Percentiles rank a stretch among this genome's conserved stretches.
Evolutionary conservation across 257 asterid species (phyloP).

Genomic region (Solanum sitiens): DNA sequence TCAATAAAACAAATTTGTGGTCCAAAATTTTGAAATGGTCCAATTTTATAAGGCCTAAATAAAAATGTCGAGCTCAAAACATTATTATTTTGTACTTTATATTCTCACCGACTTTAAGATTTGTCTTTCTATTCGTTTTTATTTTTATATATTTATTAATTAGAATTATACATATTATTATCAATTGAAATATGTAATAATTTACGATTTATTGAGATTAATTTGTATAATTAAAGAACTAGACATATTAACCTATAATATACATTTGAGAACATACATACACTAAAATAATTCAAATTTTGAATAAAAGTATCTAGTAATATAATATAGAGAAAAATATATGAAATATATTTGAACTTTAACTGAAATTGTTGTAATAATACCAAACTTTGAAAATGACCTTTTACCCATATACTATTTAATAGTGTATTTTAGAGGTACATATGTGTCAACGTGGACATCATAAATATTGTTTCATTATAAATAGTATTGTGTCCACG

Average conservation of each 20-base stretch:
- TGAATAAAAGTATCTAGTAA: background rate
- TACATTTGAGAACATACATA: background rate
- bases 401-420: accelerated
- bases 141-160: no score
- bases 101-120: background rate
- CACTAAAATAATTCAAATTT: background rate
- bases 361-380: no score
- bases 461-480: no score
- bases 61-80: background rate
- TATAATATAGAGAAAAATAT: accelerated
- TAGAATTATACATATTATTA: background rate
- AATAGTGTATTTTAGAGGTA: no score
- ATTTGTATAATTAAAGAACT: background rate
- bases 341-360: no score
- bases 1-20: background rate
- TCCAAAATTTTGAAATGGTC: background rate
- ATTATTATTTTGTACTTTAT: background rate
- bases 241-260: background rate
- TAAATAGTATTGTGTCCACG: accelerated
- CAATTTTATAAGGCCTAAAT: background rate
- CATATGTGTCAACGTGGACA: accelerated
- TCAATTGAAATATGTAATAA: background rate
- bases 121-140: background rate
- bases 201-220: background rate
- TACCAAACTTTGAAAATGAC: no score